phyloP scores from a whole-genome alignment of 2,329 filamentous ascomycete genomes.

The Cladosporium sp. region DNA sequence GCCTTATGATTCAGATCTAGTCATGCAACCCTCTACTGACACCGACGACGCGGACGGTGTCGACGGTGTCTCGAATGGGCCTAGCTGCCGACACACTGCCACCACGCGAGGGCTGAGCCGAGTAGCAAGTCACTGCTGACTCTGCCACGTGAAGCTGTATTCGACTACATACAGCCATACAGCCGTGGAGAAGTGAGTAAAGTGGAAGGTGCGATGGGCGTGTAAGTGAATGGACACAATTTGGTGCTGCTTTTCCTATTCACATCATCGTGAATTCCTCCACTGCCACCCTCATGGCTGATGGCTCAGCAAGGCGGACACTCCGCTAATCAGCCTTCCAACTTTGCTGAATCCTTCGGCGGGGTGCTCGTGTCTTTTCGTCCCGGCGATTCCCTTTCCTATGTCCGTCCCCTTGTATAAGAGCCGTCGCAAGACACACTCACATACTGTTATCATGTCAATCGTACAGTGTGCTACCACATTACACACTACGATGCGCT shows the following conservation, averaged over 20 bases:
- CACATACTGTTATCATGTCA: too few species aligned
- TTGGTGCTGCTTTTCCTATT: too few species aligned
- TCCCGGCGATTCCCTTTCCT: not conserved
- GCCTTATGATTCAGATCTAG: conserved; percentile 1
- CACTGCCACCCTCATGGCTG: not conserved
- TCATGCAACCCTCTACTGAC: not conserved
- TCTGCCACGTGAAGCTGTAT: not conserved
- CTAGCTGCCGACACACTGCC: not conserved
- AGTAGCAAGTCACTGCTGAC: not conserved
- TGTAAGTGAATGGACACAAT: too few species aligned
- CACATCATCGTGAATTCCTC: too few species aligned
- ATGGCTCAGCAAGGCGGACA: not conserved
- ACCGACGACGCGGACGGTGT: not conserved
- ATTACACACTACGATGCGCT: too few species aligned
- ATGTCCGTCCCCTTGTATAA: not conserved
- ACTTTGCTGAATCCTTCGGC: not conserved
- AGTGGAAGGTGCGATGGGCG: too few species aligned
- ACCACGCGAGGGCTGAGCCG: not conserved
- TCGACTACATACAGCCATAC: too few species aligned
- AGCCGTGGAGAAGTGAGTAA: too few species aligned
- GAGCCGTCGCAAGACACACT: too few species aligned
- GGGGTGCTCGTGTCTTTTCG: not conserved
- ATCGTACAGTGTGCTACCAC: too few species aligned
- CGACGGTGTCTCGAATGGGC: conserved; percentile 2
- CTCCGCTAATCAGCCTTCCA: not conserved